Base-by-base conservation (phyloP, 2,329 filamentous ascomycete genomes). In the Acephala macrosclerotiorum region DNA sequence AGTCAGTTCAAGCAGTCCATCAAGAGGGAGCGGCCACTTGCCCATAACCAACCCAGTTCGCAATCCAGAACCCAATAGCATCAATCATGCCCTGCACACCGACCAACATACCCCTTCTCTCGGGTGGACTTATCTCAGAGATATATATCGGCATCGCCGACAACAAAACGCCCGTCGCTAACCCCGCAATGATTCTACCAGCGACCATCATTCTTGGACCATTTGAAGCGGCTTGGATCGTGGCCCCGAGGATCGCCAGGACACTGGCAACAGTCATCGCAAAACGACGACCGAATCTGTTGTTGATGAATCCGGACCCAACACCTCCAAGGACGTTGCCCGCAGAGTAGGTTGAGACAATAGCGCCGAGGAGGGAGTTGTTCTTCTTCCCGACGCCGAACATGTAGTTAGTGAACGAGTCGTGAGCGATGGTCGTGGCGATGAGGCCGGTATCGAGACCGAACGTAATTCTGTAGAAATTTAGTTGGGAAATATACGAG, bases 161-260 rank as follows among this genome's bases (percentile, higher is more conserved):
- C 1, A 80, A 80, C 67, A 83, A 76, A 38, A 81, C 73, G 3
- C 83, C 83, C n/a, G 83, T 77, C 1, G 82, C 82, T 14, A 83
- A 62, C 7, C 83, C 83, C n/a, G 81, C 82, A 63, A 84, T 80
- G 68, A 83, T 79, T 56, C 83, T 80, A 11, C 69, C 83, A 14
- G 77, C 74, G 40, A 85, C 82, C n/a, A 85, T 74, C 78, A 83
- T 82, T 20, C 63, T 66, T 35, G 75, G 71, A 20, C 67, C 70
- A n/a, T 63, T 65, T 3, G 76, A 66, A 9, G 70, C 75, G 8
- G 74, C 68, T 59, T 77, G 76, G 11, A 77, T 66, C 14, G 73
- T 63, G 2, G 70, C 70, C 1, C 76, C 75, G 29, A 76, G 51
- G 25, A 70, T 71, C 12, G 70, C 70, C 14, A 71, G 61, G 14